Evolutionary conservation across 306 rosid genomes (phyloP).

Genomic region (Fagus sylvatica): DNA sequence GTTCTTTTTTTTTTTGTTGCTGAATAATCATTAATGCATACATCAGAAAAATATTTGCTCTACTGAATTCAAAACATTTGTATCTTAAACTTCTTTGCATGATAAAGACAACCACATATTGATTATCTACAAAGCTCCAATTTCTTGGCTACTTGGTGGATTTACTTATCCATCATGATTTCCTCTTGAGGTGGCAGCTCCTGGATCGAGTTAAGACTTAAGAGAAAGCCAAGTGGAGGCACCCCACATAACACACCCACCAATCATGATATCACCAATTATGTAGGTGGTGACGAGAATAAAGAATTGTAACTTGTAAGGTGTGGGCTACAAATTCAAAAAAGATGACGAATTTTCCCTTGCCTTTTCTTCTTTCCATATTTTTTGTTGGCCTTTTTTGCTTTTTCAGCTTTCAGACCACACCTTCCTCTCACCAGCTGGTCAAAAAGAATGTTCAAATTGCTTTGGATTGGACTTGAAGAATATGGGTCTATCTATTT

Average conservation of each 20-base stretch:
- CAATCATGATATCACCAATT: slow-evolving; percentile 35
- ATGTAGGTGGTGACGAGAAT: slow-evolving; percentile 19
- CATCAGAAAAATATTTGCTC: no score
- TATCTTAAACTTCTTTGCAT: no score
- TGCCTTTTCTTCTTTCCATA: not conserved
- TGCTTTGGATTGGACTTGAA: slow-evolving; percentile 42
- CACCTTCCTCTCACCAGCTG: slow-evolving; percentile 25
- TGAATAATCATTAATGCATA: no score
- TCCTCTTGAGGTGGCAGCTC: slow-evolving; percentile 16
- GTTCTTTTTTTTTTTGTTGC: no score
- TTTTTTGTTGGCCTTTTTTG: slow-evolving; percentile 21
- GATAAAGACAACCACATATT: slow-evolving; percentile 9
- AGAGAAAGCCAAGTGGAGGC: slow-evolving; percentile 34
- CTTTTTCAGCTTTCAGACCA: slow-evolving; percentile 27
- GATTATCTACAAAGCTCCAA: not conserved
- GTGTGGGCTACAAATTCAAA: slow-evolving; percentile 13
- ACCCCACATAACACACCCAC: slow-evolving; percentile 26
- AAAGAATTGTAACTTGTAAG: not conserved
- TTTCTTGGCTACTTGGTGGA: slow-evolving; percentile 6
- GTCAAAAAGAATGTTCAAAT: slow-evolving; percentile 52
- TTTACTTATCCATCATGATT: slow-evolving; percentile 15
- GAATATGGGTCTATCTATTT: slow-evolving; percentile 29
- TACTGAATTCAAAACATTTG: no score
- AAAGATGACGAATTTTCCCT: slow-evolving; percentile 23
- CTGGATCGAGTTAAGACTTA: not conserved